A percentile compares a stretch with the other conserved stretches of the same genome.
Conservation (phyloP, 225 moss, liverwort and hornwort species). For the Anthoceros angustus region DNA sequence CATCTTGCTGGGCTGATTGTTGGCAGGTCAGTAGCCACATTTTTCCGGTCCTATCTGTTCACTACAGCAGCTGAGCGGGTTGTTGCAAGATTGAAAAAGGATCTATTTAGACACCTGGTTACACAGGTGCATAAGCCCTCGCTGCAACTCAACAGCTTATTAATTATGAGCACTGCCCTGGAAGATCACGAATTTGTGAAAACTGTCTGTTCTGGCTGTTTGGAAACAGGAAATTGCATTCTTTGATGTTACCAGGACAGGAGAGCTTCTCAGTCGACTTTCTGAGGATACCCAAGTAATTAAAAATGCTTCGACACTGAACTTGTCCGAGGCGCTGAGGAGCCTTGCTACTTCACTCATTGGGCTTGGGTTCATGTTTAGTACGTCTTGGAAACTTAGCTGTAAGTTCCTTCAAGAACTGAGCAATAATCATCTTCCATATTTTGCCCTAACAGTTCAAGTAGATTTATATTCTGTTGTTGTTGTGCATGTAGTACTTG, state of each 20-base stretch:
- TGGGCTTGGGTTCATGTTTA: conserved; percentile 92
- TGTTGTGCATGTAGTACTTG: conserved; percentile 42
- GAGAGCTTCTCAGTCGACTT: conserved; percentile 84
- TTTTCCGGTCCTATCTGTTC: conserved; percentile 60
- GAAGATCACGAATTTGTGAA: background rate
- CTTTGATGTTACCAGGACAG: conserved; percentile 85
- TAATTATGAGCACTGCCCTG: background rate
- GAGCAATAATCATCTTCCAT: background rate
- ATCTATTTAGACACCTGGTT: conserved; percentile 57
- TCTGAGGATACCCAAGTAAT: conserved; percentile 92
- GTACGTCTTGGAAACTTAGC: conserved; percentile 66
- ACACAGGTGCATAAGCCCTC: conserved; percentile 32
- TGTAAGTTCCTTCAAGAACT: conserved; percentile 30
- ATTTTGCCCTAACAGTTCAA: background rate
- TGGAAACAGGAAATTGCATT: conserved; percentile 78
- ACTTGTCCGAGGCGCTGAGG: conserved; percentile 80
- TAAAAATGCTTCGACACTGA: conserved; percentile 87
- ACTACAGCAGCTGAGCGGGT: conserved; percentile 73
- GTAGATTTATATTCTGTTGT: conserved; percentile 4
- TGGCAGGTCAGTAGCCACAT: conserved; percentile 58
- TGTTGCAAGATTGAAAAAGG: conserved; percentile 61
- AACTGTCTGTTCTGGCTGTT: background rate
- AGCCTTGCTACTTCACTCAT: conserved; percentile 81
- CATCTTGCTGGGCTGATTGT: background rate
- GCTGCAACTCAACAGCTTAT: background rate